Evolutionary conservation across 2,329 filamentous ascomycete genomes (phyloP).

Genomic region (Aspergillus fischeri): DNA sequence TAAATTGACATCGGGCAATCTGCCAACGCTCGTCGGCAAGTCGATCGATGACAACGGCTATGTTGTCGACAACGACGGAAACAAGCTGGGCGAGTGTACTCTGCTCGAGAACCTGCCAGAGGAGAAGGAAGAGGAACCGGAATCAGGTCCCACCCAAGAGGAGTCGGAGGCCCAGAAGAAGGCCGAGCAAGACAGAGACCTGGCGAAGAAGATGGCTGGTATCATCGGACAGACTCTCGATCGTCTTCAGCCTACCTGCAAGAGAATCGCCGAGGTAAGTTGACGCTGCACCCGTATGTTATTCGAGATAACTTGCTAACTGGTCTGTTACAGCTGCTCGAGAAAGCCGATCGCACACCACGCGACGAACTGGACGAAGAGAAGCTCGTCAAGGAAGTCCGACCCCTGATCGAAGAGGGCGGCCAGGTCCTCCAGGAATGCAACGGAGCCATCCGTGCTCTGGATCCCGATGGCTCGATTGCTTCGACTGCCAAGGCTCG

Average conservation of each 20-base stretch:
- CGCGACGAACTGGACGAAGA: constrained; percentile 90
- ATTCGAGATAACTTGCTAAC: constrained; percentile 3
- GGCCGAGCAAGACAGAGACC: constrained; percentile 65
- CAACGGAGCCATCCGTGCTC: constrained; percentile 79
- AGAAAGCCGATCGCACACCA: constrained; percentile 72
- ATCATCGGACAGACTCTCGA: constrained; percentile 77
- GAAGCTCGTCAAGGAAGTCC: constrained; percentile 77
- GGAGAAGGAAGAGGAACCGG: constrained; percentile 34
- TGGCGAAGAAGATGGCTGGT: constrained; percentile 69
- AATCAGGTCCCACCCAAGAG: constrained; percentile 38
- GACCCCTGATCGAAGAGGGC: constrained; percentile 83
- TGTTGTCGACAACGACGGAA: constrained; percentile 56
- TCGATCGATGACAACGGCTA: constrained; percentile 49
- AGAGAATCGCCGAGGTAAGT: constrained; percentile 74
- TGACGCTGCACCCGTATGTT: background rate
- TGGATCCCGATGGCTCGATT: constrained; percentile 86
- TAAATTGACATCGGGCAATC: constrained; percentile 42
- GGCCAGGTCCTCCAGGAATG: constrained; percentile 77
- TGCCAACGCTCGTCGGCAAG: constrained; percentile 40
- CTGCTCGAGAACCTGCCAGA: constrained; percentile 56
- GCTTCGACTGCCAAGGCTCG: constrained; percentile 80
- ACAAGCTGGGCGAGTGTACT: constrained; percentile 61
- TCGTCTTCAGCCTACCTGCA: constrained; percentile 77
- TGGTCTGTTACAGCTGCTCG: constrained; percentile 58
- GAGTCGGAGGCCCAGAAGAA: constrained; percentile 55